These are phyloP conservation scores for Paspalum notatum DNA, from an alignment of 176 grass and related monocot species.

Conservation along the genomic window DNA sequence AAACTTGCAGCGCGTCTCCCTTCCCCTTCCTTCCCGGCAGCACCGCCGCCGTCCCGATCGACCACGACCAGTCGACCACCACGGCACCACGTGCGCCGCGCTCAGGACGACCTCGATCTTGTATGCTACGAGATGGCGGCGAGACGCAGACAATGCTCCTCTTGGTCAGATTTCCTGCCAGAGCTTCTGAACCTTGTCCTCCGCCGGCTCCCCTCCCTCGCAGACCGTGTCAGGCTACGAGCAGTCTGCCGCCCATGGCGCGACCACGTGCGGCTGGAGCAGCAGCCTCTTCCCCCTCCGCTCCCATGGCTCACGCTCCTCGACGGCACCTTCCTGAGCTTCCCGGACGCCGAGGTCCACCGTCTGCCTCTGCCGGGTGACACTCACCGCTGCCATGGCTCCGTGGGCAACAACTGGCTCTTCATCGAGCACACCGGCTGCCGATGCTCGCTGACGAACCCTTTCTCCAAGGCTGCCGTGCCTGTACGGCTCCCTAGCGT, in stretches of 20 bases:
- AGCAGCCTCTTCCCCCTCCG: neutral
- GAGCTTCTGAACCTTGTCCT: neutral
- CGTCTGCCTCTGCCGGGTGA: neutral
- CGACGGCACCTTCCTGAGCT: conserved; percentile 10
- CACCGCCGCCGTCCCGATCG: too few species aligned
- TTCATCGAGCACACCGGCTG: neutral
- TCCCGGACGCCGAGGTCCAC: neutral
- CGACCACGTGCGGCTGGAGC: neutral
- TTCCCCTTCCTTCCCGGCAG: too few species aligned
- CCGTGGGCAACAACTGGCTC: conserved; percentile 1
- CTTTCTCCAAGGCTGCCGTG: neutral
- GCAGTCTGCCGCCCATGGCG: conserved; percentile 32
- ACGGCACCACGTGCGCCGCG: too few species aligned
- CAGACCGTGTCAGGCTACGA: neutral
- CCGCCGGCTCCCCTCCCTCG: neutral
- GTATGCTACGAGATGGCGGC: neutral
- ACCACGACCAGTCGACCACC: too few species aligned
- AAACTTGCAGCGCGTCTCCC: too few species aligned
- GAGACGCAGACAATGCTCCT: neutral
- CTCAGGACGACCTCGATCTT: neutral
- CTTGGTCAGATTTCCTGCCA: neutral
- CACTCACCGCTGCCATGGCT: neutral
- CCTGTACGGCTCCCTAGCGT: neutral
- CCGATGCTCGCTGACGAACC: neutral
- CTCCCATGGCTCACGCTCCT: conserved; percentile 26